Conservation (phyloP, 2,329 filamentous ascomycete genomes). For the Epichloe brachyelytri region DNA sequence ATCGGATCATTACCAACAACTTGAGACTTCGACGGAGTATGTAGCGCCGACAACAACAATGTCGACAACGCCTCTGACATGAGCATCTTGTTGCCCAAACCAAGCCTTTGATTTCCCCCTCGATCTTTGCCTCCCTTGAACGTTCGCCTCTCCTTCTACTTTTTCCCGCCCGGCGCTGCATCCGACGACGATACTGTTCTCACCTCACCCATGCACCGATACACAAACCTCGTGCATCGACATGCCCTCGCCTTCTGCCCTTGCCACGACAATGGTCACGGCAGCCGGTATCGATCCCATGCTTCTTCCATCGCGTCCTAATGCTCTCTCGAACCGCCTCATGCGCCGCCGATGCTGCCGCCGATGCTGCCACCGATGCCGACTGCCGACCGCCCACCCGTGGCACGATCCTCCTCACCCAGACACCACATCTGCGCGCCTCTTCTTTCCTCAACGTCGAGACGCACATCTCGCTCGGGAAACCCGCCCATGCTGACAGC, state of each 20-base stretch:
- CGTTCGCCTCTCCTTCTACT: too few relatives aligned
- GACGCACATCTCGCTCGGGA: neutral
- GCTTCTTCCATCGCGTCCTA: neutral
- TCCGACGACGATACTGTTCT: too few relatives aligned
- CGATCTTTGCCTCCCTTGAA: too few relatives aligned
- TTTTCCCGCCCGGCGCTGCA: too few relatives aligned
- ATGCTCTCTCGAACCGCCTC: neutral
- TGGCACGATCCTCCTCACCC: conserved; percentile 8
- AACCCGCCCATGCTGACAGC: neutral
- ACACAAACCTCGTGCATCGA: neutral
- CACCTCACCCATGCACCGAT: neutral
- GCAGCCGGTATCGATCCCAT: neutral
- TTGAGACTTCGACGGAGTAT: too few relatives aligned
- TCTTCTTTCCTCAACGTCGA: neutral
- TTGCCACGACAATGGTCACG: neutral
- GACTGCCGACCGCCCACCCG: conserved; percentile 4
- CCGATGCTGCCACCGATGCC: conserved; percentile 5
- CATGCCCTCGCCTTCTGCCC: neutral
- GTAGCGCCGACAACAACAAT: too few relatives aligned
- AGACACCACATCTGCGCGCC: conserved; percentile 4
- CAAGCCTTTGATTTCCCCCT: too few relatives aligned
- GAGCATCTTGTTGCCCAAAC: too few relatives aligned
- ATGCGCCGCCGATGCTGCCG: conserved; percentile 2
- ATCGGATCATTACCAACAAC: too few relatives aligned
- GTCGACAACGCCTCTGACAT: too few relatives aligned